A percentile compares a stretch with the other conserved stretches of the same genome.
Evolutionary conservation across 176 grass and related monocot genomes (phyloP).

Genomic region (Carex cristatella): DNA sequence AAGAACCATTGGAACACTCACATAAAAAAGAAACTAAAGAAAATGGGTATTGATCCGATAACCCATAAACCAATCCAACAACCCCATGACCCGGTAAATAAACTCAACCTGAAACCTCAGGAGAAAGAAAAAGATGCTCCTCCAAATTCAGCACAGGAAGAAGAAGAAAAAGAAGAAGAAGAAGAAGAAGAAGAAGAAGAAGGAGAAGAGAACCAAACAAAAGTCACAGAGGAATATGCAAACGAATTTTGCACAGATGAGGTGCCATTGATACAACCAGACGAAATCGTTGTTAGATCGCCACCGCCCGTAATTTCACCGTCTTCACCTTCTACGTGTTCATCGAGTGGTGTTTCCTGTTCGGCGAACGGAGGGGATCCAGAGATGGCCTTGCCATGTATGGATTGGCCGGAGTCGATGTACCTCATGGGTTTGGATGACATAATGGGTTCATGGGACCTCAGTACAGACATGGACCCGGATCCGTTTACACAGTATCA

Average conservation of each 20-base stretch:
- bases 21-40: conserved; percentile 87
- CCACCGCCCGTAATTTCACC: conserved; percentile 11
- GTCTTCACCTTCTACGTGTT: conserved; percentile 14
- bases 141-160: background rate
- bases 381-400: conserved; percentile 42
- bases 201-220: background rate
- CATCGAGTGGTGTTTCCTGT: conserved; percentile 29
- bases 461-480: conserved; percentile 24
- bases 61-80: conserved; percentile 48
- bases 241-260: conserved; percentile 50
- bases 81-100: background rate
- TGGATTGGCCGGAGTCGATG: conserved; percentile 74
- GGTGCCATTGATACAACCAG: conserved; percentile 37
- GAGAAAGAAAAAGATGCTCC: background rate
- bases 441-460: conserved; percentile 22
- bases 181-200: background rate
- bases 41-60: conserved; percentile 75
- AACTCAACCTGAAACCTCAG: background rate
- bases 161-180: background rate
- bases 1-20: conserved; percentile 96
- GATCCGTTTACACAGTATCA: conserved; percentile 53
- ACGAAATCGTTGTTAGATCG: conserved; percentile 41
- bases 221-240: background rate
- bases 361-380: conserved; percentile 19
- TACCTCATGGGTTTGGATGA: conserved; percentile 56